phyloP scores from a whole-genome alignment of 2,329 filamentous ascomycete species.

The Aureobasidium sp. region DNA sequence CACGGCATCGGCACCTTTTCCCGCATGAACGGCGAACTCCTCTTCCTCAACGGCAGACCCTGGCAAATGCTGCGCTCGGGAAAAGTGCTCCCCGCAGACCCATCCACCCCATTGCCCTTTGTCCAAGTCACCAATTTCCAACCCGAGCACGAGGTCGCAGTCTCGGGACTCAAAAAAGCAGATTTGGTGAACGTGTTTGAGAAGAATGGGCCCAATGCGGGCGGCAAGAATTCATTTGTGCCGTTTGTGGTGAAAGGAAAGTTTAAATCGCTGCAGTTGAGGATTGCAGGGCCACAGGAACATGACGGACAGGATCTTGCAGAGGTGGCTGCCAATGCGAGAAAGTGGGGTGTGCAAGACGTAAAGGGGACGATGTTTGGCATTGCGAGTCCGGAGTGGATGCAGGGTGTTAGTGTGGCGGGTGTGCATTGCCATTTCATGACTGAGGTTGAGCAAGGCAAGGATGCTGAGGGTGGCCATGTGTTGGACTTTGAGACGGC shows the following conservation, averaged over 20 bases:
- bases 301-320: not conserved
- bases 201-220: not conserved
- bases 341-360: slow-evolving; percentile 25
- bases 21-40: slow-evolving; percentile 27
- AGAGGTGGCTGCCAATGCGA: slow-evolving; percentile 22
- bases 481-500: slow-evolving; percentile 34
- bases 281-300: slow-evolving; percentile 13
- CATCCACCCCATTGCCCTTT: slow-evolving; percentile 31
- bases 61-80: slow-evolving; percentile 30
- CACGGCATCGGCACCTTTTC: slow-evolving; percentile 38
- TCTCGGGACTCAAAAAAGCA: slow-evolving; percentile 18
- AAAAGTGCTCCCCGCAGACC: slow-evolving; percentile 27
- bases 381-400: slow-evolving; percentile 34
- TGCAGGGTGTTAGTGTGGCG: slow-evolving; percentile 34
- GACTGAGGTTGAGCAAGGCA: slow-evolving; percentile 27
- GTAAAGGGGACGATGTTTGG: slow-evolving; percentile 36
- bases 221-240: slow-evolving; percentile 34
- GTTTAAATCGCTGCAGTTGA: slow-evolving; percentile 29
- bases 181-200: slow-evolving; percentile 18
- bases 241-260: slow-evolving; percentile 32
- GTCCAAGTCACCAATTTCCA: slow-evolving; percentile 38
- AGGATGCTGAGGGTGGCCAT: slow-evolving; percentile 31
- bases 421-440: slow-evolving; percentile 34
- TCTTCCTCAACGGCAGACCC: slow-evolving; percentile 32
- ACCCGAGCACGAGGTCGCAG: slow-evolving; percentile 26